phyloP scores from a whole-genome alignment of 1,139 yeast genomes.

The Debaryomyces sp. region DNA sequence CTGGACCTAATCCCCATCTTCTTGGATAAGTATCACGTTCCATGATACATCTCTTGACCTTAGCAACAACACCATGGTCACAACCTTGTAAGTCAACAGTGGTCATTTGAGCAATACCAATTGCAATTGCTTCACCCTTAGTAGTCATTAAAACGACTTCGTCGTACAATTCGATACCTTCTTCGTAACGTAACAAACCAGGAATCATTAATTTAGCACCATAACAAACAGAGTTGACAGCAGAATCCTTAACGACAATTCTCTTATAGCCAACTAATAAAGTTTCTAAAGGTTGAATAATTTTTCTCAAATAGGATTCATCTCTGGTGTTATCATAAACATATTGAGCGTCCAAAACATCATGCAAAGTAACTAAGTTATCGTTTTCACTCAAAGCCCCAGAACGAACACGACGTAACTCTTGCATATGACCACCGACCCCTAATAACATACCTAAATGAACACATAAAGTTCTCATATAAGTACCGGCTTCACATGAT shows the following conservation, averaged over 20 bases:
- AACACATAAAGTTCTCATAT: slow-evolving; percentile 98
- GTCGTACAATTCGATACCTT: slow-evolving; percentile 95
- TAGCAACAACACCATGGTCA: slow-evolving; percentile 98
- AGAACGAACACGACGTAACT: slow-evolving; percentile 97
- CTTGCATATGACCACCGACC: slow-evolving; percentile 99
- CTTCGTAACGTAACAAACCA: slow-evolving; percentile 95
- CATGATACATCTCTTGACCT: slow-evolving; percentile 98
- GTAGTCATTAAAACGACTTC: slow-evolving; percentile 98
- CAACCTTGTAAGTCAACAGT: slow-evolving; percentile 95
- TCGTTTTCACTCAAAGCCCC: slow-evolving; percentile 94
- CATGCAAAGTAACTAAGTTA: slow-evolving; percentile 93
- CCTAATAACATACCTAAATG: slow-evolving; percentile 98
- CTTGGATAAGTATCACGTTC: slow-evolving; percentile 99
- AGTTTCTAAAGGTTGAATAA: slow-evolving; percentile 94
- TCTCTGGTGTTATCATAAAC: slow-evolving; percentile 96
- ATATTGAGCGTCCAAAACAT: slow-evolving; percentile 97
- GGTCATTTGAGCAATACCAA: slow-evolving; percentile 98
- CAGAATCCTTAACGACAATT: slow-evolving; percentile 96
- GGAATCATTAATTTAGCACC: slow-evolving; percentile 99
- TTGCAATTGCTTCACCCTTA: slow-evolving; percentile 99
- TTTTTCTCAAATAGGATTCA: slow-evolving; percentile 90
- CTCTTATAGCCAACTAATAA: slow-evolving; percentile 93
- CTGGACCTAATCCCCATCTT: slow-evolving; percentile 99
- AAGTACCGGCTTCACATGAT: slow-evolving; percentile 99
- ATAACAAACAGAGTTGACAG: slow-evolving; percentile 97